Percentiles rank a stretch among this genome's conserved stretches.
These are phyloP conservation scores for Candida verbasci DNA, from an alignment of 805 yeast genomes.

Conservation along the genomic window DNA sequence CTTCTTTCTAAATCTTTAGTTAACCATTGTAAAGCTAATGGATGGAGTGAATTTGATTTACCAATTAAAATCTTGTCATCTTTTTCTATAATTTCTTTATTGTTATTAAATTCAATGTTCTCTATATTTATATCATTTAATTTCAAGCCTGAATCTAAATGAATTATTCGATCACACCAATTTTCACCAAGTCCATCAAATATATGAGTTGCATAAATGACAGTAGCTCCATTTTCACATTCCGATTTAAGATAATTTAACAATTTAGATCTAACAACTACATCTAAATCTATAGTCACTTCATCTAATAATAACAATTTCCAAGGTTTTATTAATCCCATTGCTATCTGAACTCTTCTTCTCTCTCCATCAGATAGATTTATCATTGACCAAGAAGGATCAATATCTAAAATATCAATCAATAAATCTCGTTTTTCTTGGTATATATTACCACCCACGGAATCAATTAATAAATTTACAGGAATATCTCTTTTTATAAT, in stretches of 20 bases:
- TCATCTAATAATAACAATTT: constrained; percentile 83
- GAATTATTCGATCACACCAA: constrained; percentile 86
- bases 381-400: constrained; percentile 88
- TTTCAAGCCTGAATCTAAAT: constrained; percentile 64
- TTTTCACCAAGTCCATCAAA: constrained; percentile 82
- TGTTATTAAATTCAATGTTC: constrained; percentile 20
- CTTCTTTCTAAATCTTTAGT: constrained; percentile 46
- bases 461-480: constrained; percentile 69
- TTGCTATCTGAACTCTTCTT: constrained; percentile 85
- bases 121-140: constrained; percentile 31
- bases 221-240: constrained; percentile 68
- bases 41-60: constrained; percentile 57
- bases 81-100: constrained; percentile 8
- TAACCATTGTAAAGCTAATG: constrained; percentile 70
- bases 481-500: constrained; percentile 89
- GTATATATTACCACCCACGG: constrained; percentile 67
- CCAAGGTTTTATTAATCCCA: constrained; percentile 95
- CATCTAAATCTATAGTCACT: constrained; percentile 95
- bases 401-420: constrained; percentile 76
- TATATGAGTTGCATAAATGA: constrained; percentile 92
- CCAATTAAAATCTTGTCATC: constrained; percentile 29
- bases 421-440: constrained; percentile 74
- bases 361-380: constrained; percentile 92
- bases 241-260: constrained; percentile 70
- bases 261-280: constrained; percentile 75